A percentile compares a stretch with the other conserved stretches of the same genome.
phyloP scores from a whole-genome alignment of 2,329 filamentous ascomycete species.

The Beauveria medogensis region DNA sequence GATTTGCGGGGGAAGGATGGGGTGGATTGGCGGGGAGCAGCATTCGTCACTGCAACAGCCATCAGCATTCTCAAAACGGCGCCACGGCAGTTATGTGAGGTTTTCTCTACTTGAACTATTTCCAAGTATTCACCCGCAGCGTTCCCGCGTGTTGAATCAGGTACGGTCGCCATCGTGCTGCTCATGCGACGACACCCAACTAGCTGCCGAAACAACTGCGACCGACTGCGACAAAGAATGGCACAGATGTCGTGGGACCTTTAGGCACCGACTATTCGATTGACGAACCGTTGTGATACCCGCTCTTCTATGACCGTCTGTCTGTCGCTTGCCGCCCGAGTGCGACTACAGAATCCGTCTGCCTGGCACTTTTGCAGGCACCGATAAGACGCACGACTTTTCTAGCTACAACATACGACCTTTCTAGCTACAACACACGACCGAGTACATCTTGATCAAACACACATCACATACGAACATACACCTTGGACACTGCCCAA shows the following conservation, averaged over 20 bases:
- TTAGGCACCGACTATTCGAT: conserved; percentile 3
- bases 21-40: neutral
- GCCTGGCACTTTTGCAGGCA: neutral
- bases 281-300: neutral
- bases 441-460: neutral
- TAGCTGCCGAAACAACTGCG: neutral
- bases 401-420: neutral
- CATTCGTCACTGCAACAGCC: neutral
- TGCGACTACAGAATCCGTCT: neutral
- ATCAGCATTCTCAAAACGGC: too few species aligned
- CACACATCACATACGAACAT: neutral
- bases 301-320: neutral
- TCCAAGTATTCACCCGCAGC: neutral
- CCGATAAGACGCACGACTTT: neutral
- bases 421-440: neutral
- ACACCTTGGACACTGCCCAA: neutral
- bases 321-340: neutral
- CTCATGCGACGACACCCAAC: neutral
- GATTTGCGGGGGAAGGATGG: neutral
- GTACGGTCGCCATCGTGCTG: neutral
- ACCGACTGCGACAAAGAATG: neutral
- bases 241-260: neutral
- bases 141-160: too few species aligned
- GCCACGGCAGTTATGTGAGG: too few species aligned
- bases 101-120: neutral